A percentile compares a stretch with the other conserved stretches of the same genome.
Conservation (phyloP, 169 alveolate genomes). For the Toxoplasma gondii region DNA sequence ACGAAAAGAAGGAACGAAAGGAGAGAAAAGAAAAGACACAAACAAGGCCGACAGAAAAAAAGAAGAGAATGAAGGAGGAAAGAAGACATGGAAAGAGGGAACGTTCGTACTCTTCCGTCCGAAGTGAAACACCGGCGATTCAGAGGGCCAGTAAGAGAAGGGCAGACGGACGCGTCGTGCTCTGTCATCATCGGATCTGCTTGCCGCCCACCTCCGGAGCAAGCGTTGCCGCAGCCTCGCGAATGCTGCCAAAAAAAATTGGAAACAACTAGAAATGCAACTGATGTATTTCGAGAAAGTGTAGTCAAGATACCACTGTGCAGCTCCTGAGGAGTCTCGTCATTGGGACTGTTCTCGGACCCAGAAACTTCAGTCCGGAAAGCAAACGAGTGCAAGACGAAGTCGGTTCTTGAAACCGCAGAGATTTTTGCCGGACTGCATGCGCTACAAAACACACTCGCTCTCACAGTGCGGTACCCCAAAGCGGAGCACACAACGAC, state of each 20-base stretch:
- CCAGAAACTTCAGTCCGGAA: no score
- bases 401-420: no score
- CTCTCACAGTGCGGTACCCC: no score
- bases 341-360: no score
- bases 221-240: not conserved
- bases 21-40: not conserved
- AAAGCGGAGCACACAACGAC: no score
- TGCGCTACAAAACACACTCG: no score
- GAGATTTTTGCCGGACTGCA: no score
- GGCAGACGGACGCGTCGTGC: constrained; percentile 6
- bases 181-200: not conserved
- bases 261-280: no score
- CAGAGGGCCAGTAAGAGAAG: not conserved
- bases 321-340: no score
- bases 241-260: not conserved
- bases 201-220: not conserved
- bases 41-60: not conserved
- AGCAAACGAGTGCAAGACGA: no score
- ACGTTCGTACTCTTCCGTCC: not conserved
- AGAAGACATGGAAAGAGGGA: not conserved
- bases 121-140: constrained; percentile 19
- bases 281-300: no score
- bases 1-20: not conserved
- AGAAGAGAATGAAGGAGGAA: not conserved
- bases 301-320: no score